phyloP scores from a whole-genome alignment of 306 rosid genomes.

The Leucaena leucocephala region DNA sequence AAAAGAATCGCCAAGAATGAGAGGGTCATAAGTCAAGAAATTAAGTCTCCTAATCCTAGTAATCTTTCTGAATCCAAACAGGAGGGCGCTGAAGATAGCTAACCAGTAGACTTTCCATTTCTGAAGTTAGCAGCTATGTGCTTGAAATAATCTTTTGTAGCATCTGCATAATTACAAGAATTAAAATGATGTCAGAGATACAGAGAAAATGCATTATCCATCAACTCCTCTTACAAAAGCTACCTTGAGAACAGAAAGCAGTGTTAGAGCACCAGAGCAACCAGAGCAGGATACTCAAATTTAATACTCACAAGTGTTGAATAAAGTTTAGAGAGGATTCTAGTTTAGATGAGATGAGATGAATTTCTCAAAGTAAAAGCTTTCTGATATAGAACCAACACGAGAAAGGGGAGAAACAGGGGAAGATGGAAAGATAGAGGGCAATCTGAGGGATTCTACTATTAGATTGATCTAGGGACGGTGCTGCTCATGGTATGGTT shows the following conservation, averaged over 20 bases:
- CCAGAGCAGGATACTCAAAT: constrained; percentile 4
- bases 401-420: not conserved
- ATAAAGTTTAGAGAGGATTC: not conserved
- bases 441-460: too few relatives aligned
- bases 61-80: constrained; percentile 19
- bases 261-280: constrained; percentile 24
- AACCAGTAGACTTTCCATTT: constrained; percentile 59
- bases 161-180: constrained; percentile 59
- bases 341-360: too few relatives aligned
- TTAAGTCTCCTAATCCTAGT: not conserved
- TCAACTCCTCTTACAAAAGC: constrained; percentile 19
- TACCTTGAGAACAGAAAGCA: constrained; percentile 11
- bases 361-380: constrained; percentile 8
- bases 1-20: not conserved
- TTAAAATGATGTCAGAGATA: constrained; percentile 20
- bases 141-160: constrained; percentile 73
- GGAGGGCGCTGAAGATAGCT: constrained; percentile 30
- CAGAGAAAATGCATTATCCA: constrained; percentile 3
- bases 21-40: constrained; percentile 2
- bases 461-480: not conserved
- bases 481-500: not conserved
- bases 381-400: not conserved
- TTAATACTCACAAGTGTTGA: not conserved
- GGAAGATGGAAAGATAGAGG: too few relatives aligned
- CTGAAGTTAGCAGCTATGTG: constrained; percentile 51